Percentiles rank a stretch among this genome's conserved stretches.
These are phyloP conservation scores for Aphanomyces astaci DNA, from an alignment of 352 stramenopile genomes.

Conservation along the genomic window DNA sequence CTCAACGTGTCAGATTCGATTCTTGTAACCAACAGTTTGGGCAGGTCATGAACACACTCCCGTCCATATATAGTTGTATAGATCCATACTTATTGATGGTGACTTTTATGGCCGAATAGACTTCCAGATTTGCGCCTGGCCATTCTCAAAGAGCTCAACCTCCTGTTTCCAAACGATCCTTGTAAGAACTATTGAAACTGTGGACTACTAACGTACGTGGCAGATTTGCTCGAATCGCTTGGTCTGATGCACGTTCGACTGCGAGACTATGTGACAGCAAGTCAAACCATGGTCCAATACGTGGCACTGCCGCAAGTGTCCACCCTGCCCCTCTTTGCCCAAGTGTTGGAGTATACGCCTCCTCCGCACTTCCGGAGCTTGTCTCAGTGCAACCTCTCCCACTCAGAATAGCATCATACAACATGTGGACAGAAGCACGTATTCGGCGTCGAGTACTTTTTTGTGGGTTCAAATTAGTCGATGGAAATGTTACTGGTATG, in stretches of 20 bases:
- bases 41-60: neutral
- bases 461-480: too few relatives aligned
- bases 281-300: neutral
- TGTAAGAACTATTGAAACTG: neutral
- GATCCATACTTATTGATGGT: too few relatives aligned
- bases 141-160: neutral
- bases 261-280: neutral
- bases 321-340: neutral
- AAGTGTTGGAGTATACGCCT: constrained; percentile 1
- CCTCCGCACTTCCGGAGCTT: neutral
- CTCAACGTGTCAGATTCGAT: neutral
- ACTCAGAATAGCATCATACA: too few relatives aligned
- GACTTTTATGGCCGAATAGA: too few relatives aligned
- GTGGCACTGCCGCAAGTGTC: neutral
- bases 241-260: neutral
- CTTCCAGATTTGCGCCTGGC: constrained; percentile 8
- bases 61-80: neutral
- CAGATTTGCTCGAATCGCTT: constrained; percentile 11
- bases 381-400: neutral
- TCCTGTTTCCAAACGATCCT: constrained; percentile 7
- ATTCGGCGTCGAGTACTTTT: neutral
- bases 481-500: too few relatives aligned
- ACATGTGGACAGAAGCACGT: too few relatives aligned
- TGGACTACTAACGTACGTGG: neutral
- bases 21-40: neutral